These are phyloP conservation scores for Oryza meyeriana DNA, from an alignment of 176 grass and related monocot genomes.

Conservation along the genomic window DNA sequence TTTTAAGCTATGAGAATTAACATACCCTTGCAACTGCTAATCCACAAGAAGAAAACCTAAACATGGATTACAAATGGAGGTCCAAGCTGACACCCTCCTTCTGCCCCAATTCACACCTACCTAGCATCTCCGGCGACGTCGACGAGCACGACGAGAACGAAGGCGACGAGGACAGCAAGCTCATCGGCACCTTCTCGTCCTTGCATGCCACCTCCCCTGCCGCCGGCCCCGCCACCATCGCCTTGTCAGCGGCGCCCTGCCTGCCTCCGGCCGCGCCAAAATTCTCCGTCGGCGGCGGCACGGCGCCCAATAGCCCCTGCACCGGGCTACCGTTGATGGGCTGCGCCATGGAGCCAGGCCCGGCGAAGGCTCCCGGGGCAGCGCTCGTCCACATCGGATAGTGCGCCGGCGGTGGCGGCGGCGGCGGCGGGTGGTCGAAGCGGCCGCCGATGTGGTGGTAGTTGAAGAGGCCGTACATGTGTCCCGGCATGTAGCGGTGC, in stretches of 20 bases:
- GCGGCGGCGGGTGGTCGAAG: constrained; percentile 19
- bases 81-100: constrained; percentile 87
- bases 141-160: constrained; percentile 62
- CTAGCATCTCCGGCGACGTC: constrained; percentile 70
- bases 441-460: constrained; percentile 59
- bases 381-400: constrained; percentile 65
- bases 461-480: constrained; percentile 72
- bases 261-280: constrained; percentile 23
- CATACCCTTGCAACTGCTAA: constrained; percentile 35
- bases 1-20: constrained; percentile 58
- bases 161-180: constrained; percentile 48
- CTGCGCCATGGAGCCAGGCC: constrained; percentile 57
- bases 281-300: constrained; percentile 38
- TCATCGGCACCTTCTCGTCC: constrained; percentile 46
- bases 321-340: constrained; percentile 72
- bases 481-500: constrained; percentile 63
- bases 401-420: constrained; percentile 47
- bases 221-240: constrained; percentile 15
- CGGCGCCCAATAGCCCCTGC: constrained; percentile 54
- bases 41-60: constrained; percentile 44
- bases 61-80: constrained; percentile 77
- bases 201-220: constrained; percentile 22
- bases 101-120: constrained; percentile 56
- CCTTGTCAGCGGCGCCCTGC: constrained; percentile 12
- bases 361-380: constrained; percentile 29